These are phyloP conservation scores for Fusarium sp. DNA, from an alignment of 2,329 filamentous ascomycete genomes.

Conservation along the genomic window DNA sequence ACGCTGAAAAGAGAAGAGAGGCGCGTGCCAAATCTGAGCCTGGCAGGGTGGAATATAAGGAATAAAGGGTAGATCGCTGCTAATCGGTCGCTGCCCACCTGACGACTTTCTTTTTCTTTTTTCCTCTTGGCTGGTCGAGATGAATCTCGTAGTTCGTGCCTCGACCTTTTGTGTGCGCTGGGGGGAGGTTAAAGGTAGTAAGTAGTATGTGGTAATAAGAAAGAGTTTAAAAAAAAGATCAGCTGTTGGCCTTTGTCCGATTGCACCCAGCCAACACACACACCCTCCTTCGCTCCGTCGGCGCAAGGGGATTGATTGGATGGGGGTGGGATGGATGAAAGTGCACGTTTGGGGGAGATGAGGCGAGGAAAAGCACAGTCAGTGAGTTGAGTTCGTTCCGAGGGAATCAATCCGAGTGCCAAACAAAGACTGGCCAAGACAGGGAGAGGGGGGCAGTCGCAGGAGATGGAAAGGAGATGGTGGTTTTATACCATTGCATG, in stretches of 20 bases:
- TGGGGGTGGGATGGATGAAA: slow-evolving; percentile 21
- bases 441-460: too few species aligned
- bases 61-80: slow-evolving; percentile 12
- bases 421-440: neutral
- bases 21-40: slow-evolving; percentile 24
- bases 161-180: neutral
- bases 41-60: slow-evolving; percentile 18
- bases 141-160: neutral
- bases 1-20: slow-evolving; percentile 15
- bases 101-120: slow-evolving; percentile 6
- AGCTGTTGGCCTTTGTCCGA: slow-evolving; percentile 32
- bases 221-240: slow-evolving; percentile 12
- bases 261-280: slow-evolving; percentile 32
- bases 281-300: slow-evolving; percentile 29
- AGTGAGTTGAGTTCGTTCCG: slow-evolving; percentile 5
- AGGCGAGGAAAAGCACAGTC: slow-evolving; percentile 20
- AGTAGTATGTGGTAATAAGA: neutral
- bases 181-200: slow-evolving; percentile 8
- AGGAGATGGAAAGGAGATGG: neutral
- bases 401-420: slow-evolving; percentile 9
- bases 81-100: slow-evolving; percentile 15
- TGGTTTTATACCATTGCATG: neutral
- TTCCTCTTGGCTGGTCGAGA: neutral
- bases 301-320: slow-evolving; percentile 32
- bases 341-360: slow-evolving; percentile 40